Evolutionary conservation across 805 yeast species (phyloP), one percentile per base, ranked within the genome.

Genomic region (Suhomyces prunicola): DNA sequence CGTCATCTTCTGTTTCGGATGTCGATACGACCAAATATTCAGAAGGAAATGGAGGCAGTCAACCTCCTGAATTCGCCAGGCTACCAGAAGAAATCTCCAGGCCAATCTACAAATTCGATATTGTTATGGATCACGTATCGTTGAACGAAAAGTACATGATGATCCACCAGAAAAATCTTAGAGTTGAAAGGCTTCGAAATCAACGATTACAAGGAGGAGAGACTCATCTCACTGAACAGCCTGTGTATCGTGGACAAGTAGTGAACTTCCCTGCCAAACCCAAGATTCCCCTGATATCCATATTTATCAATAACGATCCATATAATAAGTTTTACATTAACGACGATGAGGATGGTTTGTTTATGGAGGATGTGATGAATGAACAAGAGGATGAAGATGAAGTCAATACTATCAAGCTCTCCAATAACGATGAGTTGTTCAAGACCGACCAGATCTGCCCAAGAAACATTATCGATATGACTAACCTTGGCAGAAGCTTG

Each of bases 51-150:
- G 45, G 12, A 3, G 7, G 17, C 29, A 54, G 54, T n/a, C 65
- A 63, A 40, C 74, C 73, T 5, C 72, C 73, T 0, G 77, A 73
- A 50, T 56, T 83, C 36, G 65, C 69, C 44, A 66, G 63, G 45
- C 60, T 72, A 6, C 74, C 79, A 0, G 82, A 84, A 2, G 80
- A 77, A 26, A 66, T 79, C 8, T 63, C 70, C 27, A 61, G 80
- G 40, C 83, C 82, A n/a, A 57, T 70, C 23, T 77, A 69, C 61
- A 78, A 65, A 58, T 80, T 79, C 61, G 81, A 79, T 39, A 61
- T 81, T 36, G 68, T 73, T 4, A 61, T 75, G 51, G 78, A 78
- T 51, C 77, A 75, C 49, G 78, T 74, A 12, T 58, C 78, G 4
- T 60, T 73, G 17, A 72, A 73, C 42, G 70, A 64, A 6, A 72